Conservation (phyloP, 2,329 filamentous ascomycete species). For the Colletotrichum sp. region DNA sequence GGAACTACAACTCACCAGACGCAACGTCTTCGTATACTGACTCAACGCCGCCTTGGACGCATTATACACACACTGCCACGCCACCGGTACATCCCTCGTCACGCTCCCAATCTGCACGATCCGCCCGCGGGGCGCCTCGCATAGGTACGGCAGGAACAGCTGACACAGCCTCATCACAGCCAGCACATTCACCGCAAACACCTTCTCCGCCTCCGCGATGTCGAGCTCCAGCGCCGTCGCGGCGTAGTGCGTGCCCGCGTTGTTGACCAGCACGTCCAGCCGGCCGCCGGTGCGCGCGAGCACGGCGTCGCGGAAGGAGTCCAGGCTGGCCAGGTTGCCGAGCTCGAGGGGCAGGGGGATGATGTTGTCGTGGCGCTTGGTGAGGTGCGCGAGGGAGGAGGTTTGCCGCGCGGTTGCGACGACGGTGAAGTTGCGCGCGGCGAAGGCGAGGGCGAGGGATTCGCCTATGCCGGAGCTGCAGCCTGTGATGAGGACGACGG, state of each 20-base stretch:
- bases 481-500: constrained; percentile 10
- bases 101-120: constrained; percentile 22
- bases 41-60: constrained; percentile 19
- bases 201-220: background rate
- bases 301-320: background rate
- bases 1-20: background rate
- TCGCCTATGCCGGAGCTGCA: constrained; percentile 23
- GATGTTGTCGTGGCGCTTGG: constrained; percentile 17
- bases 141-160: background rate
- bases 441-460: constrained; percentile 10
- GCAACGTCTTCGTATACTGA: background rate
- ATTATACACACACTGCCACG: constrained; percentile 21
- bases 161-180: background rate
- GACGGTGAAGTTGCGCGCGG: constrained; percentile 12
- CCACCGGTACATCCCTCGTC: background rate
- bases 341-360: constrained; percentile 16
- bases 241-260: background rate
- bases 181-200: background rate
- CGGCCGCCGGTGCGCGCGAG: background rate
- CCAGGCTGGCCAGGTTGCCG: background rate
- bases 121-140: background rate
- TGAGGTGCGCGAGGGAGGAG: constrained; percentile 14
- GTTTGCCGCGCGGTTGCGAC: constrained; percentile 18
- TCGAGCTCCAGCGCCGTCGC: background rate
- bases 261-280: background rate